phyloP scores from a whole-genome alignment of 1,139 yeast genomes.

The Hansenula lynferdii region DNA sequence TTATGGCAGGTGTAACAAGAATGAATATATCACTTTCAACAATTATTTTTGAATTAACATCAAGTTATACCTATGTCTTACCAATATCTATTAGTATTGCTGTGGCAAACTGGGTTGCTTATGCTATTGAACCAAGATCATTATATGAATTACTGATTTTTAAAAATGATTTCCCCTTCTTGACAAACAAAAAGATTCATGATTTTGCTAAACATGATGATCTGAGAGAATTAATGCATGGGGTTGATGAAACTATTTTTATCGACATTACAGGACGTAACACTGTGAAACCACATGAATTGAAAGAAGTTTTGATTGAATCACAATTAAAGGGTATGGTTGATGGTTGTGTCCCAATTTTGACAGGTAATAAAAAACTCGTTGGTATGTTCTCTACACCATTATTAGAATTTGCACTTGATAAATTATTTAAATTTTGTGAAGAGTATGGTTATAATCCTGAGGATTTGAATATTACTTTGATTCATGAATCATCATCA shows the following conservation, averaged over 20 bases:
- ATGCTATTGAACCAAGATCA: conserved; percentile 46
- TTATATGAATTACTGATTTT: conserved; percentile 47
- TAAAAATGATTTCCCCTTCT: conserved; percentile 51
- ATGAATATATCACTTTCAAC: conserved; percentile 62
- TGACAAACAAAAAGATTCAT: conserved; percentile 34
- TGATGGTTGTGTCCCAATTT: conserved; percentile 55
- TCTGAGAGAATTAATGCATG: conserved; percentile 39
- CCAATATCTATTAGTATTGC: conserved; percentile 57
- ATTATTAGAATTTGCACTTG: conserved; percentile 49
- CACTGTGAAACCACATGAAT: conserved; percentile 15
- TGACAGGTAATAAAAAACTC: conserved; percentile 28
- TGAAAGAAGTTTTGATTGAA: conserved; percentile 32
- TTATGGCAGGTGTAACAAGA: conserved; percentile 64
- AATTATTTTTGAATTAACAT: conserved; percentile 55
- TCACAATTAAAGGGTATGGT: conserved; percentile 39
- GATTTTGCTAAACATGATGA: conserved; percentile 31
- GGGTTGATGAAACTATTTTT: conserved; percentile 15
- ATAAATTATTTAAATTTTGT: conserved; percentile 35
- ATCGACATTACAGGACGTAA: conserved; percentile 32
- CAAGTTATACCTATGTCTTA: conserved; percentile 54
- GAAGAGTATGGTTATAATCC: conserved; percentile 26
- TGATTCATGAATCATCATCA: too few relatives aligned
- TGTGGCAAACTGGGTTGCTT: conserved; percentile 56
- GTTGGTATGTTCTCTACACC: conserved; percentile 50
- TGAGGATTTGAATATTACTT: conserved; percentile 28